phyloP scores from a whole-genome alignment of 257 asterid genomes.

The Primulina huaijiensis region DNA sequence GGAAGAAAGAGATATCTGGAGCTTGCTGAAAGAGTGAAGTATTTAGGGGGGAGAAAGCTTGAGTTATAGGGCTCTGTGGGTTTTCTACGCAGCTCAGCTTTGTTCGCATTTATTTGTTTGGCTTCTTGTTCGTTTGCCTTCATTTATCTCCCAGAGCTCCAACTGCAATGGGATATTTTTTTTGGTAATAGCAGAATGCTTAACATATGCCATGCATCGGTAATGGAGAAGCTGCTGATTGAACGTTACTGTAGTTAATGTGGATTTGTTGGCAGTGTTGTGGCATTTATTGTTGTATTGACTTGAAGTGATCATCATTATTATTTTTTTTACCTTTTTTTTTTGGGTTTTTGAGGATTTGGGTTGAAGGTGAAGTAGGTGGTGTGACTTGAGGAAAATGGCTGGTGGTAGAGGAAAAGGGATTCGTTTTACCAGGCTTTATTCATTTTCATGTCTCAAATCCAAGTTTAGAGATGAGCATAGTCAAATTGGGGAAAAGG shows the following conservation, averaged over 20 bases:
- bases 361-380: neutral
- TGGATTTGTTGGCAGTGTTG: constrained; percentile 15
- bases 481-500: constrained; percentile 76
- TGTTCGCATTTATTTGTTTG: constrained; percentile 11
- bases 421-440: constrained; percentile 60
- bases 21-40: constrained; percentile 54
- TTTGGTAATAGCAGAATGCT: constrained; percentile 9
- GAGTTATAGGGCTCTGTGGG: constrained; percentile 31
- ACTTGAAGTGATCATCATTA: neutral
- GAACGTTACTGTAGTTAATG: constrained; percentile 17
- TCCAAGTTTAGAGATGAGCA: constrained; percentile 54
- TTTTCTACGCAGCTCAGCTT: constrained; percentile 27
- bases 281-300: neutral
- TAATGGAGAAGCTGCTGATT: constrained; percentile 2
- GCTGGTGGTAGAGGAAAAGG: constrained; percentile 32
- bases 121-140: constrained; percentile 12
- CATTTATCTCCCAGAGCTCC: neutral
- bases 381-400: constrained; percentile 37
- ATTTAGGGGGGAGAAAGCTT: constrained; percentile 27
- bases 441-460: constrained; percentile 65
- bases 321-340: neutral
- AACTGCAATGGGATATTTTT: neutral
- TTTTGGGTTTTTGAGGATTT: neutral
- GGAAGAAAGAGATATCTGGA: constrained; percentile 50
- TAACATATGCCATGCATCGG: constrained; percentile 18